Evolutionary conservation across 495 filamentous ascomycete species (phyloP).

Genomic region (Aspergillus biplanus): DNA sequence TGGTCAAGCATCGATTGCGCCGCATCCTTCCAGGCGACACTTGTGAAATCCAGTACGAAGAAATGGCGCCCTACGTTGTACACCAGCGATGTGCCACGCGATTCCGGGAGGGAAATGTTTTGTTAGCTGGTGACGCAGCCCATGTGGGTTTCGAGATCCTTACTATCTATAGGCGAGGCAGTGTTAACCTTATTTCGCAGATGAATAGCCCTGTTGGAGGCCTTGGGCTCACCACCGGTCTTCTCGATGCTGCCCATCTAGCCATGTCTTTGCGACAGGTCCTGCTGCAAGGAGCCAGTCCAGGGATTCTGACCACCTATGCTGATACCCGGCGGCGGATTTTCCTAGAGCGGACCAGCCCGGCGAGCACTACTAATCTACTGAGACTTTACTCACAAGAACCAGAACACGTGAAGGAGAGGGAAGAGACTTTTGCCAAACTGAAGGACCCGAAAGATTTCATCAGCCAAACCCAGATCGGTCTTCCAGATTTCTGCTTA

Average conservation of each 20-base stretch:
- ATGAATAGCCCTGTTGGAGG: not conserved
- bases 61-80: not conserved
- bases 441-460: not conserved
- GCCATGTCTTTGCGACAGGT: not conserved
- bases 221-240: not conserved
- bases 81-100: not conserved
- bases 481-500: not conserved
- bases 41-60: not conserved
- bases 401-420: not conserved
- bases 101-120: not conserved
- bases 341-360: not conserved
- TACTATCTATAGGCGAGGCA: not conserved
- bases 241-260: not conserved
- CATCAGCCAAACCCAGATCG: not conserved
- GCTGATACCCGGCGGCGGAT: not conserved
- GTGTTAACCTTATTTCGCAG: not conserved
- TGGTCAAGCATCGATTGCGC: not conserved
- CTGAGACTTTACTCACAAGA: not conserved
- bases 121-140: not conserved
- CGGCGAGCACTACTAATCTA: not conserved
- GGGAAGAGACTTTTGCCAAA: not conserved
- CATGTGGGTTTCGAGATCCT: not conserved
- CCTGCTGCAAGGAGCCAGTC: not conserved
- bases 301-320: not conserved
- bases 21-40: not conserved